These are phyloP conservation scores for Chlorokybus atmophyticus DNA, from an alignment of 139 green algal species.

Conservation along the genomic window DNA sequence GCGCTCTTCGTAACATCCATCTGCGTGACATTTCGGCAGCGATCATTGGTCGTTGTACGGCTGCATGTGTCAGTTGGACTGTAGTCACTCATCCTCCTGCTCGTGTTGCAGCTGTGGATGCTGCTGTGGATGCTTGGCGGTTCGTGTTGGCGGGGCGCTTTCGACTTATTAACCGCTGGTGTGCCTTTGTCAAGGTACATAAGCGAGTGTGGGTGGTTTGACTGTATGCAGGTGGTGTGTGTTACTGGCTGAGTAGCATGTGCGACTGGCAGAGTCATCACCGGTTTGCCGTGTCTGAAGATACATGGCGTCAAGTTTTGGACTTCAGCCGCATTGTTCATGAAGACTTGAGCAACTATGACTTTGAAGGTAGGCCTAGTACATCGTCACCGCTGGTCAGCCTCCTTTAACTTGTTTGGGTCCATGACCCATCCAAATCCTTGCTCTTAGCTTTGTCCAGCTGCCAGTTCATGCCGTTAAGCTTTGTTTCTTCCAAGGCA, in stretches of 20 bases:
- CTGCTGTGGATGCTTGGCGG: constrained; percentile 37
- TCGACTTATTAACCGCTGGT: constrained; percentile 47
- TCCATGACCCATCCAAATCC: too few relatives aligned
- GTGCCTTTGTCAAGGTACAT: constrained; percentile 31
- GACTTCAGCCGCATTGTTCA: constrained; percentile 51
- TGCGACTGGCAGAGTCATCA: constrained; percentile 1
- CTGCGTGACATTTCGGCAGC: too few relatives aligned
- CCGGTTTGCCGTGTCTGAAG: constrained; percentile 33
- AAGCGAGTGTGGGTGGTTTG: too few relatives aligned
- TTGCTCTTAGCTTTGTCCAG: too few relatives aligned
- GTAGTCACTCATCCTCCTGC: neutral
- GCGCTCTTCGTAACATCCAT: too few relatives aligned
- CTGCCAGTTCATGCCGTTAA: too few relatives aligned
- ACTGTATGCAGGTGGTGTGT: too few relatives aligned
- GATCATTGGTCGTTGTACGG: too few relatives aligned
- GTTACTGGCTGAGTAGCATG: too few relatives aligned
- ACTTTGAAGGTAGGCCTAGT: constrained; percentile 35
- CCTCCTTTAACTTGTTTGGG: too few relatives aligned
- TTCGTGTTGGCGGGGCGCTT: constrained; percentile 47
- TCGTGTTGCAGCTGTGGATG: neutral
- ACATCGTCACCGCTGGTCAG: neutral
- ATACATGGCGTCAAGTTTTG: constrained; percentile 58
- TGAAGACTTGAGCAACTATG: constrained; percentile 62
- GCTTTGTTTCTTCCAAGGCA: too few relatives aligned
- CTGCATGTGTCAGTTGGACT: too few relatives aligned